Base-by-base conservation (phyloP, 768 basidiomycete species). In the Neoboletus magnificus region DNA sequence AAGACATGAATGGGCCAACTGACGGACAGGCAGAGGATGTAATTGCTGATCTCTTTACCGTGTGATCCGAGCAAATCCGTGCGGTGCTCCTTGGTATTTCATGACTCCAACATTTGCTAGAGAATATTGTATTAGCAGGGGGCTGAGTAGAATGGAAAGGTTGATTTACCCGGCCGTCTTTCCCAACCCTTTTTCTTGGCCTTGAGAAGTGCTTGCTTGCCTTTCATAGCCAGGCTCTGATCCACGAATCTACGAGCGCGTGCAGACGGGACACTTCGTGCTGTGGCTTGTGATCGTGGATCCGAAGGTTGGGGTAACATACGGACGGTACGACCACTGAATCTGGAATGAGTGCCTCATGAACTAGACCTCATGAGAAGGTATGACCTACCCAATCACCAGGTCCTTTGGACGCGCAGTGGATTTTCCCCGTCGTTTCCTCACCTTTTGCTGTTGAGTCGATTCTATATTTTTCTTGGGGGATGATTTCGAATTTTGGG, bases 91-190 rank as follows among this genome's bases (percentile, higher is more conserved):
- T 50, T 72, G 74, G 46, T 71, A 63, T 62, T 78, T 79, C 71
- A 86, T 74, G 22, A 80, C 74, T 27, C 85, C 85, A 4, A 86
- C 64, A 42, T 84, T 83, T 11, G 75, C 84, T 86, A 50, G 43
- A 25, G 25, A 33, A 36, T 6, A 39, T 36, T 15, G 33, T 20
- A 13, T 48, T 15, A 61, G 35, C 10, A 58, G 40, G 15, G 15
- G 7, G 23, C 33, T 27, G 46, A 48, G n/a, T 13, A 11, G 29
- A 37, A 23, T 8, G 27, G 15, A 25, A 64, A 44, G 20, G 42
- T 20, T n/a, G 11, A 66, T 76, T 41, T 59, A 86, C 86, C 84
- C 48, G 84, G 74, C 65, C 76, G 74, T 46, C 86, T 74, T 59
- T 83, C 79, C 85, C 86, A 88, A 27, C 77, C 77, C 48, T 64